These are phyloP conservation scores for Talaromyces ruber DNA, from an alignment of 495 filamentous ascomycete species.

Conservation along the genomic window DNA sequence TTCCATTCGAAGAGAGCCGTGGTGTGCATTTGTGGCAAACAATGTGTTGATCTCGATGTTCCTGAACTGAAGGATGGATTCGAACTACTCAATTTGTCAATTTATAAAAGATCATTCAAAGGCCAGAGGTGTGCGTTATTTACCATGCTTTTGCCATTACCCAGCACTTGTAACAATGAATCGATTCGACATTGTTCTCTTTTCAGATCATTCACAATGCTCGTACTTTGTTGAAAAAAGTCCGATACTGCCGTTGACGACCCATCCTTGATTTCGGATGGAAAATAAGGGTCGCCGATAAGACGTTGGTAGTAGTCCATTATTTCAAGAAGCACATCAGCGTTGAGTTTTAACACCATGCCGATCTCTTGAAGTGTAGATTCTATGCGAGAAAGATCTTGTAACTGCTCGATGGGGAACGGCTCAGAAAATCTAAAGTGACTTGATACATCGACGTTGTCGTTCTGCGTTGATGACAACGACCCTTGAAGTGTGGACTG, in stretches of 20 bases:
- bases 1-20: background rate
- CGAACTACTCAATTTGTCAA: background rate
- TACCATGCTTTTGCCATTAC: background rate
- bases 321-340: background rate
- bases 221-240: background rate
- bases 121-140: background rate
- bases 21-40: background rate
- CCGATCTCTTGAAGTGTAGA: background rate
- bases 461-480: background rate
- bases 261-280: background rate
- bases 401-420: background rate
- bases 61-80: background rate
- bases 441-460: background rate
- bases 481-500: background rate
- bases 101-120: background rate
- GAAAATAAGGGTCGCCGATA: background rate
- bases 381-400: background rate
- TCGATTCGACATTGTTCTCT: background rate
- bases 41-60: background rate
- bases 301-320: background rate
- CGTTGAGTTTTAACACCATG: background rate
- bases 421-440: background rate
- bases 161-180: background rate
- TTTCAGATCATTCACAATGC: background rate
- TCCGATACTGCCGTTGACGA: background rate